Evolutionary conservation across 306 rosid species (phyloP).

Genomic region (Hippophae gyantsensis): DNA sequence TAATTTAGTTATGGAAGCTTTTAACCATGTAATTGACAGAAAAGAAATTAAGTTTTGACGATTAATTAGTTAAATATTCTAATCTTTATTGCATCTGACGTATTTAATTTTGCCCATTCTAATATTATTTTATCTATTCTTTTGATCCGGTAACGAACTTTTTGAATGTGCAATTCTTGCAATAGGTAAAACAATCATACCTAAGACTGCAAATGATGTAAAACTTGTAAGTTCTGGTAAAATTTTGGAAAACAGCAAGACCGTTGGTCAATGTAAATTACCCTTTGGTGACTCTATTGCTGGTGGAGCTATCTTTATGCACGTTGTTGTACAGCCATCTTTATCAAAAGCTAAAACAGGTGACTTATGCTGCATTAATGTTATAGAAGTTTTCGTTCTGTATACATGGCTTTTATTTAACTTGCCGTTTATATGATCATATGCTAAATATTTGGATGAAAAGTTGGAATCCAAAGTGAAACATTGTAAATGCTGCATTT

Average conservation of each 20-base stretch:
- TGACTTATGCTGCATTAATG: slow-evolving; percentile 17
- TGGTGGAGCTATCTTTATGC: slow-evolving; percentile 68
- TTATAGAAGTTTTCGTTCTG: background rate
- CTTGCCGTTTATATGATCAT: too few species aligned
- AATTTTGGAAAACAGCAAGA: slow-evolving; percentile 93
- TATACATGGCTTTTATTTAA: background rate
- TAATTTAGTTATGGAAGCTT: too few species aligned
- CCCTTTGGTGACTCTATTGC: slow-evolving; percentile 60
- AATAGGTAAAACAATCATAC: slow-evolving; percentile 64
- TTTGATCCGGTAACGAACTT: slow-evolving; percentile 11
- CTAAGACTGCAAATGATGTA: slow-evolving; percentile 91
- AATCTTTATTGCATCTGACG: background rate
- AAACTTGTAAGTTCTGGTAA: slow-evolving; percentile 87
- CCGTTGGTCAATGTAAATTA: slow-evolving; percentile 82
- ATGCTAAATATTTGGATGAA: too few species aligned
- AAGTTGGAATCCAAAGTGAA: too few species aligned
- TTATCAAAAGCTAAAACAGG: slow-evolving; percentile 73
- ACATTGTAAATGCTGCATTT: too few species aligned
- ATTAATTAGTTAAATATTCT: too few species aligned
- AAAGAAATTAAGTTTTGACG: too few species aligned
- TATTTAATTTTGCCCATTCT: background rate
- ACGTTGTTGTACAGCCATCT: slow-evolving; percentile 84
- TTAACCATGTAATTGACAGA: too few species aligned
- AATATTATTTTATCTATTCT: background rate
- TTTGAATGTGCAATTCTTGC: background rate